Evolutionary conservation across 169 alveolate species (phyloP).

Genomic region (Plasmodium cynomolgi): DNA sequence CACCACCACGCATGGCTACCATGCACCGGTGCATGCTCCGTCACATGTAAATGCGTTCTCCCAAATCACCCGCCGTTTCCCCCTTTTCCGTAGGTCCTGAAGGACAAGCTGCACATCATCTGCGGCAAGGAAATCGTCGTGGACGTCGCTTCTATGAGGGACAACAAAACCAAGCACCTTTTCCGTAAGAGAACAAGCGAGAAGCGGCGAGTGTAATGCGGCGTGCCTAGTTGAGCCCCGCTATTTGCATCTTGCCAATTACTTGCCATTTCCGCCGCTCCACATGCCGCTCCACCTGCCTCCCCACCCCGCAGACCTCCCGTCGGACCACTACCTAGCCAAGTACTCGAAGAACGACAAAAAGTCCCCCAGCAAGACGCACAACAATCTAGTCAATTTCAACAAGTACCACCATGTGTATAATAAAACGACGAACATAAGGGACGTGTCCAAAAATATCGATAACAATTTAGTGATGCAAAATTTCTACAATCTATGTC

Average conservation of each 20-base stretch:
- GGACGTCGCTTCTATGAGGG: slow-evolving; percentile 81
- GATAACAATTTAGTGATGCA: slow-evolving; percentile 10
- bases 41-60: background rate
- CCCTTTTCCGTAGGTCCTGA: slow-evolving; percentile 74
- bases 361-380: background rate
- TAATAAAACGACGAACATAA: slow-evolving; percentile 34
- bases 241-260: background rate
- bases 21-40: background rate
- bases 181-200: slow-evolving; percentile 4
- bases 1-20: background rate
- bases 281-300: too few relatives aligned
- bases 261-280: background rate
- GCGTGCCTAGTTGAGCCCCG: too few relatives aligned
- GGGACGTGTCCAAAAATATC: slow-evolving; percentile 21
- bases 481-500: slow-evolving; percentile 26
- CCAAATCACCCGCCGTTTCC: too few relatives aligned
- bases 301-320: slow-evolving; percentile 7
- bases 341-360: slow-evolving; percentile 19
- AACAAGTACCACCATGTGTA: slow-evolving; percentile 12
- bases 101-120: slow-evolving; percentile 78
- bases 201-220: background rate
- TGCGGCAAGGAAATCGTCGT: slow-evolving; percentile 84
- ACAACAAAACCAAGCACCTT: slow-evolving; percentile 20
- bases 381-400: background rate
- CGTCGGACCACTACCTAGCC: slow-evolving; percentile 21